A percentile compares a stretch with the other conserved stretches of the same genome.
These are phyloP conservation scores for Elongisporangium undulatum DNA, from an alignment of 352 stramenopile genomes.

Conservation along the genomic window DNA sequence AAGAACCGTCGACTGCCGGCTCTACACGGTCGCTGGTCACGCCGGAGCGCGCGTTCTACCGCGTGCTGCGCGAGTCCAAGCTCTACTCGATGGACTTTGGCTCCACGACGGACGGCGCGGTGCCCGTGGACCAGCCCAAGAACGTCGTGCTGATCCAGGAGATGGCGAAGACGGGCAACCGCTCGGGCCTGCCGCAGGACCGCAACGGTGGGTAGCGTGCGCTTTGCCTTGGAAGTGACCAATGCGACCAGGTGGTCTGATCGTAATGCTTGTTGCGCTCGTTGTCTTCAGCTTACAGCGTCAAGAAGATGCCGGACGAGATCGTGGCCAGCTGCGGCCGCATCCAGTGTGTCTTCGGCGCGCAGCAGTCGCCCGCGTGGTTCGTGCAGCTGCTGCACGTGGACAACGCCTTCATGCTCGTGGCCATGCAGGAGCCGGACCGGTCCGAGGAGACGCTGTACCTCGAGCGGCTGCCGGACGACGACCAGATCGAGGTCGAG, in stretches of 20 bases:
- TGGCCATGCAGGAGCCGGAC: constrained; percentile 37
- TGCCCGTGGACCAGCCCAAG: constrained; percentile 28
- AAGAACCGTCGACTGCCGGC: constrained; percentile 8
- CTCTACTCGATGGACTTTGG: constrained; percentile 61
- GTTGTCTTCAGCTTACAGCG: constrained; percentile 37
- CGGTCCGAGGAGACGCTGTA: constrained; percentile 12
- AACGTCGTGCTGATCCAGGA: constrained; percentile 60
- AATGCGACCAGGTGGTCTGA: neutral
- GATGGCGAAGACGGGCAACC: constrained; percentile 33
- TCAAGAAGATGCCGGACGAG: constrained; percentile 79
- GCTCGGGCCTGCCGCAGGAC: constrained; percentile 24
- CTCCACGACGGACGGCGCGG: constrained; percentile 8
- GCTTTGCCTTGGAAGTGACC: neutral
- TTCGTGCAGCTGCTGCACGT: constrained; percentile 70
- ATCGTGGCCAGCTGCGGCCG: constrained; percentile 53
- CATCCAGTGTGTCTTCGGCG: constrained; percentile 54
- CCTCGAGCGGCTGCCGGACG: constrained; percentile 3
- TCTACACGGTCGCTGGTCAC: constrained; percentile 14
- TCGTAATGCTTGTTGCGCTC: constrained; percentile 1
- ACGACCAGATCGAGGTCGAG: constrained; percentile 8
- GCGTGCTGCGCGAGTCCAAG: constrained; percentile 58
- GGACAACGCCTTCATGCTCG: constrained; percentile 68
- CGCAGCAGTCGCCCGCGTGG: constrained; percentile 51
- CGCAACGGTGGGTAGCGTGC: constrained; percentile 27
- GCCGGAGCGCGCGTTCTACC: constrained; percentile 56